A percentile compares a stretch with the other conserved stretches of the same genome.
Evolutionary conservation across 352 stramenopile species (phyloP).

Genomic region (Globisporangium mamillatum): DNA sequence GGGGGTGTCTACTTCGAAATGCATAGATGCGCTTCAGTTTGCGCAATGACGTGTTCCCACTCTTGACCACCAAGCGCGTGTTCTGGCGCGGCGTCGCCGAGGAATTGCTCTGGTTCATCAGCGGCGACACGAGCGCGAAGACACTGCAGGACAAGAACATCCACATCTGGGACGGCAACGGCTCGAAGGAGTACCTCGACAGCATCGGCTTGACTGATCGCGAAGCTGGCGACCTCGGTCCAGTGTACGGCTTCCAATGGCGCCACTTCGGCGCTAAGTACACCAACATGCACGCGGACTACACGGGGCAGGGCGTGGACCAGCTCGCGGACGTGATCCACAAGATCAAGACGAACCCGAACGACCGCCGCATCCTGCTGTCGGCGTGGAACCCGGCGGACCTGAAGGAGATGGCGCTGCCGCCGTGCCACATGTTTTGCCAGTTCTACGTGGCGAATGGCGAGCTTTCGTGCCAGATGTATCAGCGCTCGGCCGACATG

Average conservation of each 20-base stretch:
- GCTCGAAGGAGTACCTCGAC: constrained; percentile 94
- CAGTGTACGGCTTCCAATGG: constrained; percentile 99
- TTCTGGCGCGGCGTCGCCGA: constrained; percentile 99
- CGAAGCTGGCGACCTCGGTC: constrained; percentile 96
- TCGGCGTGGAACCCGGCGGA: constrained; percentile 99
- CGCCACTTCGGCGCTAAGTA: constrained; percentile 99
- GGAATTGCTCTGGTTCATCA: constrained; percentile 99
- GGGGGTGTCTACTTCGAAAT: no score
- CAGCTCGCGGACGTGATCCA: constrained; percentile 97
- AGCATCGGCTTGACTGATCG: constrained; percentile 91
- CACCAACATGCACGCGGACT: constrained; percentile 97
- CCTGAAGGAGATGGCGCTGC: constrained; percentile 96
- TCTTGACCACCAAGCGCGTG: constrained; percentile 99
- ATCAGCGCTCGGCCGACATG: constrained; percentile 99
- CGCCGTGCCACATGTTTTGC: constrained; percentile 99
- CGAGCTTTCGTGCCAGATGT: constrained; percentile 94
- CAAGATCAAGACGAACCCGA: constrained; percentile 97
- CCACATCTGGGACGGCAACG: constrained; percentile 99
- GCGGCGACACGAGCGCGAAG: constrained; percentile 96
- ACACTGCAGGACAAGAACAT: constrained; percentile 97
- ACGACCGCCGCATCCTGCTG: constrained; percentile 97
- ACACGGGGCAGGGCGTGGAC: constrained; percentile 97
- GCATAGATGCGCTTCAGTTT: constrained; percentile 92
- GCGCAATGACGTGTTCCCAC: constrained; percentile 92
- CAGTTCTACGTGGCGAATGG: constrained; percentile 90